phyloP scores from a whole-genome alignment of 176 grass and related monocot genomes.

The Tillandsia fasciculata region DNA sequence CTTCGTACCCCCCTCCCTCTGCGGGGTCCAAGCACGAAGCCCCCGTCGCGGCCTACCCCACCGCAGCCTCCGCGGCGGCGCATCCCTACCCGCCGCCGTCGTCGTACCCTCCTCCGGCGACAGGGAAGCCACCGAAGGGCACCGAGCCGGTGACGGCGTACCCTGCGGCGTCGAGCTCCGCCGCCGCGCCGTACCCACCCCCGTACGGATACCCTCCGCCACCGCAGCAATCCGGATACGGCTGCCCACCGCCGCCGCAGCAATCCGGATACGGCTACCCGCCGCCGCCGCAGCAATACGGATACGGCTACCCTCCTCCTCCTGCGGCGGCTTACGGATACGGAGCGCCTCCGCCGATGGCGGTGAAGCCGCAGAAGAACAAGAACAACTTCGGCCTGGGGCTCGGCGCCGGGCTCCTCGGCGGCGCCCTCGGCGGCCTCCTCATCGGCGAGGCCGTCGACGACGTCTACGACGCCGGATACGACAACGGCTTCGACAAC shows the following conservation, averaged over 20 bases:
- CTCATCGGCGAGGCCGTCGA: conserved; percentile 43
- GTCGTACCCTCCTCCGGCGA: not conserved
- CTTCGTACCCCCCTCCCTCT: conserved; percentile 20
- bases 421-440: conserved; percentile 58
- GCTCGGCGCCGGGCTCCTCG: conserved; percentile 49
- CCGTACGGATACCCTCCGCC: conserved; percentile 26
- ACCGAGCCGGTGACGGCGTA: conserved; percentile 12
- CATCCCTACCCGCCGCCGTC: not conserved
- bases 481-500: conserved; percentile 40
- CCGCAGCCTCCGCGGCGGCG: not conserved
- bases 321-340: conserved; percentile 22
- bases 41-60: conserved; percentile 48
- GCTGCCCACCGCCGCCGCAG: conserved; percentile 35
- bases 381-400: conserved; percentile 48
- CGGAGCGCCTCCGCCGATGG: conserved; percentile 36
- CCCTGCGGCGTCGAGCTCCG: not conserved
- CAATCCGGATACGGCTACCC: conserved; percentile 42
- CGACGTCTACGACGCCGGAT: conserved; percentile 31
- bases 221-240: conserved; percentile 22
- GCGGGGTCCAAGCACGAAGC: conserved; percentile 19
- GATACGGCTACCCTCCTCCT: conserved; percentile 12
- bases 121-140: not conserved
- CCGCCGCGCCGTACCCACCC: conserved; percentile 23
- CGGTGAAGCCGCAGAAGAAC: conserved; percentile 35
- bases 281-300: conserved; percentile 30